Base-by-base conservation (phyloP, 208 protist genomes). In the Acanthamoeba sp. region DNA sequence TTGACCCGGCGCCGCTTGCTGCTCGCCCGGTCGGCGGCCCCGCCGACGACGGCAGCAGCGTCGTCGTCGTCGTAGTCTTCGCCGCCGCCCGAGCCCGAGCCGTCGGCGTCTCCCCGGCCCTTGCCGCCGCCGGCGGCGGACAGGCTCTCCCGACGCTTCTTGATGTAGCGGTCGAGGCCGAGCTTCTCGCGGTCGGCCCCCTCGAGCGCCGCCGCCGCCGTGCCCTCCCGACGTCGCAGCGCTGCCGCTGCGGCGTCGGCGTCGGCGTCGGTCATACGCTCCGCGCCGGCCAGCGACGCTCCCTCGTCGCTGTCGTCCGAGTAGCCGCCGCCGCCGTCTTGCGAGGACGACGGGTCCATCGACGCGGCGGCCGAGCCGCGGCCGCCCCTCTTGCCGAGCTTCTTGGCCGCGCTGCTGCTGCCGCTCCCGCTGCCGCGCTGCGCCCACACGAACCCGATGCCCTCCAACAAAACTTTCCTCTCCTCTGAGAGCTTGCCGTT, bases 401-500 rank as follows among this genome's bases (percentile, higher is more conserved):
- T 45, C 38, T 40, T 45, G 62, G 6, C 57, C 22, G 18, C 32
- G 64, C 14, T 69, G 59, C 16, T n/a, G n/a, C n/a, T n/a, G n/a
- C 45, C 45, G 16, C 48, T 71, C 24, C 24, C n/a, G 27, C 18
- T 84, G n/a, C 27, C 42, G 78, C 78, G 78, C 16, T 87, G 78
- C n/a, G 78, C 78, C 78, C 78, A 87, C 40, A 87, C 45, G 45
- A 87, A 87, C 45, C 78, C 78, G 40, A 87, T 87, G 16, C 45
- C 78, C 29, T 87, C 78, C 14, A 87, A 59, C 45, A 87, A 59
- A n/a, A 38, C 42, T 32, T 59, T 87, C 48, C 78, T 87, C 78
- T 87, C 78, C 40, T 87, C 78, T 87, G 78, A 87, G 78, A 87
- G 78, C 48, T 87, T 87, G 29, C 78, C 78, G 34, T 87, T 87